Conservation (phyloP, 768 basidiomycete genomes). For the Terana coerulea region DNA sequence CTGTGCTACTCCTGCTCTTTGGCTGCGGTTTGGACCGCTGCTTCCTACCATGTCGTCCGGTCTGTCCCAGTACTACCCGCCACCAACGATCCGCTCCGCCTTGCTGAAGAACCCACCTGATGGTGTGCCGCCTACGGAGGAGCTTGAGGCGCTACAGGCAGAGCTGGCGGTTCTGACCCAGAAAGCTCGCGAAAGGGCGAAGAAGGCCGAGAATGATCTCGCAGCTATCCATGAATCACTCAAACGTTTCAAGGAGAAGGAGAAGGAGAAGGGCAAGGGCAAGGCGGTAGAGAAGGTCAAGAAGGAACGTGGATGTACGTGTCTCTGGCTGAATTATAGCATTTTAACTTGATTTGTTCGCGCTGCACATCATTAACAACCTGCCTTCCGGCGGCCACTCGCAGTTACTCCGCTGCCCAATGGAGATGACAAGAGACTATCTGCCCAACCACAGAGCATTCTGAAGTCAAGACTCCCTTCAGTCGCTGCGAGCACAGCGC, state of each 20-base stretch:
- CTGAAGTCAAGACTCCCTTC: slow-evolving; percentile 48
- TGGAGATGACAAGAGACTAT: slow-evolving; percentile 44
- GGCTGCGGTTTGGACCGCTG: slow-evolving; percentile 2
- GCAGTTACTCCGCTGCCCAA: slow-evolving; percentile 43
- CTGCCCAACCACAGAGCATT: slow-evolving; percentile 26
- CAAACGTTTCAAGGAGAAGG: slow-evolving; percentile 72
- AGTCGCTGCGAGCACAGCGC: slow-evolving; percentile 39
- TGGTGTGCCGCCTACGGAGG: slow-evolving; percentile 64
- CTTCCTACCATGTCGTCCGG: slow-evolving; percentile 53
- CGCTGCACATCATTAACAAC: not conserved
- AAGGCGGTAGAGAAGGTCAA: slow-evolving; percentile 71
- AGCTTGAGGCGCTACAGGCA: slow-evolving; percentile 59
- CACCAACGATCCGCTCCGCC: slow-evolving; percentile 50
- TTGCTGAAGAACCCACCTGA: slow-evolving; percentile 65
- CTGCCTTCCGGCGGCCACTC: not conserved
- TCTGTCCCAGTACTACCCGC: slow-evolving; percentile 46
- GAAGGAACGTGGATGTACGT: slow-evolving; percentile 75
- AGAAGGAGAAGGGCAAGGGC: slow-evolving; percentile 69
- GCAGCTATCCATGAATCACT: slow-evolving; percentile 72
- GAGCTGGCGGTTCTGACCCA: slow-evolving; percentile 57
- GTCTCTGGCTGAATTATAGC: not conserved
- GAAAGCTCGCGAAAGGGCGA: slow-evolving; percentile 55
- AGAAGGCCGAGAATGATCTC: slow-evolving; percentile 75
- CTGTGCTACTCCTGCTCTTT: not conserved
- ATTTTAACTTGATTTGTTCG: not conserved